Evolutionary conservation across 768 basidiomycete genomes (phyloP), one percentile per base, ranked within the genome.

Genomic region (Boletus pseudo-olivaceus): DNA sequence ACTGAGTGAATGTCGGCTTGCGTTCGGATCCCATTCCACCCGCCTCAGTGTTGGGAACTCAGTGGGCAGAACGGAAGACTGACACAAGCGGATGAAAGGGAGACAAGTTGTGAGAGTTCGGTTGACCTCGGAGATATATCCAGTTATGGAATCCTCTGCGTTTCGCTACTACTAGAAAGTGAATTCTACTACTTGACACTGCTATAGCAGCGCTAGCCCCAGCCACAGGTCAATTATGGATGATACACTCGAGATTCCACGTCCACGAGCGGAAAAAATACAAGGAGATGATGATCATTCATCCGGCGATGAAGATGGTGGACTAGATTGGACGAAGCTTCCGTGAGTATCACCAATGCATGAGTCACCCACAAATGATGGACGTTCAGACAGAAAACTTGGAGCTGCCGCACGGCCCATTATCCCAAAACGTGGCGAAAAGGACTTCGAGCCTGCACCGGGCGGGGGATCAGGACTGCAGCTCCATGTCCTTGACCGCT

Each of bases 341-440:
- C 76, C 82, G 87, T 87, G 67, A 57, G 76, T 54, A 46, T 42
- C 45, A 41, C 15, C 15, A 9, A 46, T 33, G 49, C 41, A 47
- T 19, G 39, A 47, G 37, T 53, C 50, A 51, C 51, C 11, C 30
- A 47, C 53, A n/a, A 39, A 61, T 44, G 43, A 42, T 37, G 12
- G 27, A 48, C 38, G 19, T 32, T 40, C 34, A 32, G 43, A 48
- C 54, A 69, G 66, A 42, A 66, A 59, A 41, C 19, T 48, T 38
- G 69, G 62, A 10, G 61, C 62, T 15, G 57, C 70, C 15, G 62
- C 71, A 5, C 80, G 85, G 38, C 89, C 88, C 3, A 76, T 89
- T 7, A 95, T 99, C 47, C 97, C 97, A 7, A 95, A 91, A 70
- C 83, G 97, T 27, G 97, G 97, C 2, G 97, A 98, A 72, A 98